These are phyloP conservation scores for Botrytis medusae DNA, from an alignment of 2,329 filamentous ascomycete genomes.

Conservation along the genomic window DNA sequence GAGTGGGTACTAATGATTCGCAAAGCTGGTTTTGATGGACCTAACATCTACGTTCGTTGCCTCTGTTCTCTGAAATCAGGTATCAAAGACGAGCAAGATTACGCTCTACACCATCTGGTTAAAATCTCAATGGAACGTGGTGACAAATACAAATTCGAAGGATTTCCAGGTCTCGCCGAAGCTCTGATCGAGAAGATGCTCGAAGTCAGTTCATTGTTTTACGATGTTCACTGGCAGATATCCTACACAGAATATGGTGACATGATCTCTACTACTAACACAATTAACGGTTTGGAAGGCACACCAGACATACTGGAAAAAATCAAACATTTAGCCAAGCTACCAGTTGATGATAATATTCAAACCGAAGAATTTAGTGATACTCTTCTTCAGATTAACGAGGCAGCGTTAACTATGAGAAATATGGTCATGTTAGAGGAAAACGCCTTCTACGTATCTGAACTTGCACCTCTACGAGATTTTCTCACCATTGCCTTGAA, in stretches of 20 bases:
- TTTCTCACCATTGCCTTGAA: slow-evolving; percentile 79
- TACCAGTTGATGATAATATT: slow-evolving; percentile 65
- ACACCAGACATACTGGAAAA: slow-evolving; percentile 71
- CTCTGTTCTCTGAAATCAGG: slow-evolving; percentile 79
- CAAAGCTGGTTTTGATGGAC: slow-evolving; percentile 63
- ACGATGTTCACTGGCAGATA: slow-evolving; percentile 78
- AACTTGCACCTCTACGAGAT: slow-evolving; percentile 74
- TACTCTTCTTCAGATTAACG: slow-evolving; percentile 72
- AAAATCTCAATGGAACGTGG: slow-evolving; percentile 94
- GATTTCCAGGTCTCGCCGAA: slow-evolving; percentile 85
- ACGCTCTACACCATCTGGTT: slow-evolving; percentile 87
- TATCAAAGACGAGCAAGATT: slow-evolving; percentile 81
- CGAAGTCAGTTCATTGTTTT: slow-evolving; percentile 75
- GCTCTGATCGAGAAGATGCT: slow-evolving; percentile 82
- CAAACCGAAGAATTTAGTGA: slow-evolving; percentile 71
- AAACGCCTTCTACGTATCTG: slow-evolving; percentile 79
- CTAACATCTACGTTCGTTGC: slow-evolving; percentile 89
- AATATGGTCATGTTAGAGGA: slow-evolving; percentile 96
- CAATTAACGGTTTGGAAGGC: slow-evolving; percentile 63
- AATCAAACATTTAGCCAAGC: slow-evolving; percentile 62
- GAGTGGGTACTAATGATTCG: slow-evolving; percentile 24
- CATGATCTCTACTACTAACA: slow-evolving; percentile 48
- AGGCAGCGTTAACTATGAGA: slow-evolving; percentile 82
- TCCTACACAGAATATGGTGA: slow-evolving; percentile 66
- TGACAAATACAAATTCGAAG: slow-evolving; percentile 93